Percentiles rank a stretch among this genome's conserved stretches.
These are phyloP conservation scores for Hagleromyces aurorensis DNA, from an alignment of 805 yeast species.

Conservation along the genomic window DNA sequence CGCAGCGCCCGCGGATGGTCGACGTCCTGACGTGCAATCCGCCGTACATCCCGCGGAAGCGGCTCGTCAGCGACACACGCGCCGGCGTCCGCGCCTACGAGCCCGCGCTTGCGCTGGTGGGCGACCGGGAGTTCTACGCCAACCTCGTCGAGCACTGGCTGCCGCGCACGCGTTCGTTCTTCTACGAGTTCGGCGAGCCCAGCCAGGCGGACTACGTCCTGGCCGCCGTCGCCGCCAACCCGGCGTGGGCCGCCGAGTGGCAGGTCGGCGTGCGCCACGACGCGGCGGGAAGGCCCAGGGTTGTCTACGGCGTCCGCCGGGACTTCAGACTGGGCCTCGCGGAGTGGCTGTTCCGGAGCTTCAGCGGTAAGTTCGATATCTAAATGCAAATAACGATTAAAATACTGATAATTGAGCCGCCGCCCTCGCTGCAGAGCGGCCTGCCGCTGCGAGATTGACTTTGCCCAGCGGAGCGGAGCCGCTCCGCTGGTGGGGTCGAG, in stretches of 20 bases:
- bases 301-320: slow-evolving; percentile 68
- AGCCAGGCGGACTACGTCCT: slow-evolving; percentile 45
- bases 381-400: no score
- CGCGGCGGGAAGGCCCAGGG: slow-evolving; percentile 43
- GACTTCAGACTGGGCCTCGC: no score
- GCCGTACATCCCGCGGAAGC: slow-evolving; percentile 55
- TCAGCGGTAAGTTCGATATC: no score
- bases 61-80: slow-evolving; percentile 39
- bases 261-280: slow-evolving; percentile 41
- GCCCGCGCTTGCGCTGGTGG: slow-evolving; percentile 73
- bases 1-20: slow-evolving; percentile 9
- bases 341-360: no score
- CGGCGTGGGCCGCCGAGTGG: slow-evolving; percentile 37
- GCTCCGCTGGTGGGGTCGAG: no score
- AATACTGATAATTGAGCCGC: no score
- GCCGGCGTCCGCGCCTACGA: slow-evolving; percentile 64
- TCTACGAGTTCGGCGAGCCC: slow-evolving; percentile 68
- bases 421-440: no score
- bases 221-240: slow-evolving; percentile 8
- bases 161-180: slow-evolving; percentile 41
- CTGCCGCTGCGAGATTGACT: no score
- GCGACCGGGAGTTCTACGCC: slow-evolving; percentile 62
- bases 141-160: slow-evolving; percentile 44
- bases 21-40: slow-evolving; percentile 80
- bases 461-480: no score